Percentiles rank a stretch among this genome's conserved stretches.
Evolutionary conservation across 2,329 filamentous ascomycete species (phyloP).

Genomic region (Neopestalotiopsis clavispora): DNA sequence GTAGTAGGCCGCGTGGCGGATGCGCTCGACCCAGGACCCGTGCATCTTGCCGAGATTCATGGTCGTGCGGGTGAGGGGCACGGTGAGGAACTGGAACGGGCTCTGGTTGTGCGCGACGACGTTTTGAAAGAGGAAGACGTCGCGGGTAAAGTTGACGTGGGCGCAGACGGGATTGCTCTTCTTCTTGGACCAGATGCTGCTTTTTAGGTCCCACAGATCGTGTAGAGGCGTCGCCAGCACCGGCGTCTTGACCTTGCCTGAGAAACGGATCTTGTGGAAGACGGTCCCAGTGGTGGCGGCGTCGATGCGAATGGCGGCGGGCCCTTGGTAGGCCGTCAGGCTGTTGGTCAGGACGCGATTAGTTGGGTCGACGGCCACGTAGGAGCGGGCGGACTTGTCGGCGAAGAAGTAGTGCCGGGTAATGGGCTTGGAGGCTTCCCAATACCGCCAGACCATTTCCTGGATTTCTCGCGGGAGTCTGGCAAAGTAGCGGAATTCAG

Average conservation of each 20-base stretch:
- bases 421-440: not conserved
- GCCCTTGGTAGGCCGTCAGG: not conserved
- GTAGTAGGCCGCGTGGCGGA: not conserved
- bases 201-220: not conserved
- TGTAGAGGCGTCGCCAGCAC: not conserved
- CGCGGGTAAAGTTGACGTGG: not conserved
- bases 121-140: not conserved
- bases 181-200: not conserved
- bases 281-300: not conserved
- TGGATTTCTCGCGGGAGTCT: slow-evolving; percentile 15
- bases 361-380: not conserved
- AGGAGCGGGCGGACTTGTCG: not conserved
- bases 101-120: not conserved
- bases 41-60: not conserved
- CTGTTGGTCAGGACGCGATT: not conserved
- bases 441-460: slow-evolving; percentile 15
- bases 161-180: not conserved
- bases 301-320: not conserved
- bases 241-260: not conserved
- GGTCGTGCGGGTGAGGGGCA: not conserved
- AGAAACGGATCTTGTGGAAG: not conserved
- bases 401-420: slow-evolving; percentile 12
- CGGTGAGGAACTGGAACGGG: not conserved
- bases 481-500: slow-evolving; percentile 14
- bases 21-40: not conserved